Percentiles rank a stretch among this genome's conserved stretches.
These are phyloP conservation scores for Ophiostoma ulmi DNA, from an alignment of 2,329 filamentous ascomycete genomes.

Conservation along the genomic window DNA sequence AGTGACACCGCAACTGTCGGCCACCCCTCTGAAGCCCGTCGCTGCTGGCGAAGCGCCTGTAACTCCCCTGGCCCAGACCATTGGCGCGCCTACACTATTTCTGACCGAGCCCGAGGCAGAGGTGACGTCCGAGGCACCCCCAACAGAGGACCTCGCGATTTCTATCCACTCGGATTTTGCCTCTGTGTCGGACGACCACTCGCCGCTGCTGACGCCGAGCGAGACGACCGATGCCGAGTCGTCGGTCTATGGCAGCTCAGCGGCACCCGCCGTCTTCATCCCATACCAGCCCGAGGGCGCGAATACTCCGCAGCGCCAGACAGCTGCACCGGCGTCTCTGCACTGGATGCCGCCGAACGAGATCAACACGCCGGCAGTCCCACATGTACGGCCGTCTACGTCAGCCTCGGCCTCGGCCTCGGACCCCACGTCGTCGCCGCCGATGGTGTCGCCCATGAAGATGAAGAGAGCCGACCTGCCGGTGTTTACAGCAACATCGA, in stretches of 20 bases:
- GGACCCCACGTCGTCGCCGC: neutral
- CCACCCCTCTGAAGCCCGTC: neutral
- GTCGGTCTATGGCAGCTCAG: neutral
- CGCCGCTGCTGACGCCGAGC: constrained; percentile 7
- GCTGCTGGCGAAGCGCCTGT: constrained; percentile 15
- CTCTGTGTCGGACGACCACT: neutral
- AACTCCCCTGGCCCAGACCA: constrained; percentile 15
- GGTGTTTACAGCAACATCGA: constrained; percentile 40
- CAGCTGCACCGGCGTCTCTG: constrained; percentile 32
- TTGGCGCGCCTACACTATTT: neutral
- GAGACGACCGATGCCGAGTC: constrained; percentile 8
- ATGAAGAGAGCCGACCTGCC: constrained; percentile 39
- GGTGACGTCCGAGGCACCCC: neutral
- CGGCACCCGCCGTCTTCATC: constrained; percentile 43
- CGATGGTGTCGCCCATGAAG: constrained; percentile 26
- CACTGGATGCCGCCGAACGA: constrained; percentile 50
- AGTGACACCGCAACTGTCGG: too few species aligned
- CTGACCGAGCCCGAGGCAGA: constrained; percentile 24
- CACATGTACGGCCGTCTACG: neutral
- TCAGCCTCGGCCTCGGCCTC: neutral
- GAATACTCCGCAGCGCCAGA: neutral
- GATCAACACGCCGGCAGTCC: neutral
- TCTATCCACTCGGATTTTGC: neutral
- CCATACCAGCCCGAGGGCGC: constrained; percentile 54
- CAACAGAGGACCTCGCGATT: neutral